Base-by-base conservation (phyloP, 179 eudicot genomes). In the Sideroxylon spinosum region DNA sequence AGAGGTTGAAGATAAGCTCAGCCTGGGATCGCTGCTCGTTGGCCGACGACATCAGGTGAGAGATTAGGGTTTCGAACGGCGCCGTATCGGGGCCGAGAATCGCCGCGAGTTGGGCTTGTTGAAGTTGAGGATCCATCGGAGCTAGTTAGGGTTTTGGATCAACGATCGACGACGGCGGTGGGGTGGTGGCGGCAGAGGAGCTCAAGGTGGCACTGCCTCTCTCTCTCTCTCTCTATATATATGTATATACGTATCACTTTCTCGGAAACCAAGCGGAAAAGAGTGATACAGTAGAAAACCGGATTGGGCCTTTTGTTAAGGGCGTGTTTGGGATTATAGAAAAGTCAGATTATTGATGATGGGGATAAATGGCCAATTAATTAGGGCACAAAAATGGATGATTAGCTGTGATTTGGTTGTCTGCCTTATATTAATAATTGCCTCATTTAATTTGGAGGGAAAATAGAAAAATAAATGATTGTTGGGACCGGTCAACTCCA, bases 21-120 rank as follows among this genome's bases (percentile, higher is more conserved):
- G 97, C 97, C 70, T 89, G 87, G 7, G 98, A 89, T 32, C 98
- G 92, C 20, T 83, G 91, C 67, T 91, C 97, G 85, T 95, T 95
- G 46, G 91, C 81, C 23, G 97, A 76, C 0, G 97, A 89, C 98
- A 95, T 95, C 20, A 94, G 89, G 19, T 88, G 90, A 4, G 97
- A 90, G 7, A 94, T 89, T 14, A 94, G 87, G 65, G 93, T 77
- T 75, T 94, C 96, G 85, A 94, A 91, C 2, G 89, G 88, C n/a
- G 88, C 84, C 7, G 91, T 80, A 81, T 94, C 97, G 46, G 97
- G 88, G 5, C 97, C 96, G 26, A 94, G 91, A 14, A 94, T 85
- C 70, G 83, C 83, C 62, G 84, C 85, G 61, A 88, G 81, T 70
- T 88, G 91, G 20, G 86, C 85, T 79, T 85, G 86, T 29, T 83